These are phyloP conservation scores for Zasmidium citrigriseum DNA, from an alignment of 2,329 filamentous ascomycete genomes.

Conservation along the genomic window DNA sequence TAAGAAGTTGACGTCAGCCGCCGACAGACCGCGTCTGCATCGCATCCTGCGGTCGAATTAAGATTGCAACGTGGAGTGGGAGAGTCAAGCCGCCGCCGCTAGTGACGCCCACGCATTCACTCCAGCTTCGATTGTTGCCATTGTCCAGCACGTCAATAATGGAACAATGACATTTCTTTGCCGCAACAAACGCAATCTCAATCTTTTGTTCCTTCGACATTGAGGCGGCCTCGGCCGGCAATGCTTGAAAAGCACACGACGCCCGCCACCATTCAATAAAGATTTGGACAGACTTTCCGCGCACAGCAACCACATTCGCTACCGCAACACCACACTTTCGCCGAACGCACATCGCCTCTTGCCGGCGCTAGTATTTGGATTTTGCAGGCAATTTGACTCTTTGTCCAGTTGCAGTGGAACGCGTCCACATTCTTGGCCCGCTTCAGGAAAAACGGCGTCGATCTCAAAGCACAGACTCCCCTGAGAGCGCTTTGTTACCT, in stretches of 20 bases:
- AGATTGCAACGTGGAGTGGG: neutral
- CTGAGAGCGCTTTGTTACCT: neutral
- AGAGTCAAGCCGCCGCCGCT: neutral
- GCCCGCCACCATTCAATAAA: neutral
- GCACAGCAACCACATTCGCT: neutral
- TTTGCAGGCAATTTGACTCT: neutral
- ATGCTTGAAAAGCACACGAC: neutral
- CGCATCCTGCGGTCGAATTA: neutral
- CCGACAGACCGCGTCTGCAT: neutral
- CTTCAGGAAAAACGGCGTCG: neutral
- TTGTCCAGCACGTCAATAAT: neutral
- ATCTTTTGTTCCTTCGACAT: neutral
- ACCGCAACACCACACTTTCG: neutral
- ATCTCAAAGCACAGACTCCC: neutral
- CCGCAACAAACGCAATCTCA: neutral
- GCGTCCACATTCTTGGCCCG: neutral
- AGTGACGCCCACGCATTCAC: no score
- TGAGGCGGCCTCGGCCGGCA: neutral
- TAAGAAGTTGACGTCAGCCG: neutral
- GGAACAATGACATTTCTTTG: neutral
- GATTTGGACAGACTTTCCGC: neutral
- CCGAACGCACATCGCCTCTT: neutral
- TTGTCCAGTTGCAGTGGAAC: neutral
- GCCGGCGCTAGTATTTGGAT: neutral
- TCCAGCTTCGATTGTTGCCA: no score